Evolutionary conservation across 2,329 filamentous ascomycete genomes (phyloP).

Genomic region (Cordyceps cicadae): DNA sequence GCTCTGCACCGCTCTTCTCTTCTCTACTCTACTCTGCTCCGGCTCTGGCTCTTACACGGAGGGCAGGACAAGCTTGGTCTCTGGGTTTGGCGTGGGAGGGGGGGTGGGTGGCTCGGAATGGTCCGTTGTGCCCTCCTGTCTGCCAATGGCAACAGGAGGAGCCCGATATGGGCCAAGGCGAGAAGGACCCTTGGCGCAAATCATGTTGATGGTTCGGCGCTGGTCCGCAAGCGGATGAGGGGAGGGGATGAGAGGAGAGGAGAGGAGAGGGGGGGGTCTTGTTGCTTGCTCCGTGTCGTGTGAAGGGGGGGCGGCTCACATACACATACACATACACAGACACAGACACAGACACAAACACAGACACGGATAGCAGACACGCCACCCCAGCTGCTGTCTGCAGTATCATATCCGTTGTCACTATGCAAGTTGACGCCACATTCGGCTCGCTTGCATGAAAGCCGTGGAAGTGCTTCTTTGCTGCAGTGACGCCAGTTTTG

Average conservation of each 20-base stretch:
- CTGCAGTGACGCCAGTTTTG: no score
- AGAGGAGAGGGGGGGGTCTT: neutral
- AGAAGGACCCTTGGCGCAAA: neutral
- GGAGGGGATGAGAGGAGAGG: no score
- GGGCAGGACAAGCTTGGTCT: neutral
- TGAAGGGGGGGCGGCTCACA: neutral
- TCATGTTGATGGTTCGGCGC: neutral
- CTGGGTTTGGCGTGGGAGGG: no score
- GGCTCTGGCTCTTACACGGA: no score
- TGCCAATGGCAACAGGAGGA: neutral
- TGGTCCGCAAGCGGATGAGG: neutral
- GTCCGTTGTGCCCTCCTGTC: neutral
- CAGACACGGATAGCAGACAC: neutral
- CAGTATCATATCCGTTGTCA: no score
- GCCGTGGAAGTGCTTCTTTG: no score
- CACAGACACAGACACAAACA: neutral
- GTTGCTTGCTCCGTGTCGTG: neutral
- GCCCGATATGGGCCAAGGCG: neutral
- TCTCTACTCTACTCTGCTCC: no score
- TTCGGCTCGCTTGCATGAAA: no score
- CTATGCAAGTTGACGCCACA: no score
- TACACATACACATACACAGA: neutral
- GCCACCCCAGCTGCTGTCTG: no score
- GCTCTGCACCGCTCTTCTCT: no score
- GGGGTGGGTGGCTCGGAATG: neutral